Percentiles rank a stretch among this genome's conserved stretches.
phyloP scores from a whole-genome alignment of 345 rosid genomes.

The Eucalyptus fibrosa region DNA sequence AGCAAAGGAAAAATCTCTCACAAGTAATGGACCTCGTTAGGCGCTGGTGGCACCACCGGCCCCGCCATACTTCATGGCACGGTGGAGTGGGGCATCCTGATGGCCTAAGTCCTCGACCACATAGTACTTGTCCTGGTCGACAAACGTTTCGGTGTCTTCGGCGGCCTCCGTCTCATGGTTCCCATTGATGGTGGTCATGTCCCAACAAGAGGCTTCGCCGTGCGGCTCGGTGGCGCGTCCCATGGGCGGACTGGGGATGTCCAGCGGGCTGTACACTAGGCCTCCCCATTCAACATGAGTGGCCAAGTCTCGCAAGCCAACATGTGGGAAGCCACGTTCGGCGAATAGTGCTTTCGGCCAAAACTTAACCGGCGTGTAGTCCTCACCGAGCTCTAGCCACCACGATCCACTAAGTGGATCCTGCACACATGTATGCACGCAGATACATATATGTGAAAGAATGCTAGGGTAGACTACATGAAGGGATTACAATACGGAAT shows the following conservation, averaged over 20 bases:
- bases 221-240: neutral
- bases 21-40: neutral
- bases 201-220: neutral
- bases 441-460: neutral
- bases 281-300: slow-evolving; percentile 3
- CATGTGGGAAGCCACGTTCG: neutral
- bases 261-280: neutral
- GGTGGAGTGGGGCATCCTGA: neutral
- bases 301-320: neutral
- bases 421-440: neutral
- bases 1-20: neutral
- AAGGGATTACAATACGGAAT: neutral
- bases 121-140: neutral
- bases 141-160: neutral
- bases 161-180: neutral
- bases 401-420: neutral
- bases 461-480: neutral
- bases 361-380: neutral
- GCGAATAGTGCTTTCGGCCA: slow-evolving; percentile 1
- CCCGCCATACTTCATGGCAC: neutral
- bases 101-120: neutral
- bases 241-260: neutral
- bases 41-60: neutral
- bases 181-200: neutral
- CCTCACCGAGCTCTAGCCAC: neutral